Evolutionary conservation across 805 yeast genomes (phyloP), one percentile per base, ranked within the genome.

Genomic region (Candida xiaguanensis): DNA sequence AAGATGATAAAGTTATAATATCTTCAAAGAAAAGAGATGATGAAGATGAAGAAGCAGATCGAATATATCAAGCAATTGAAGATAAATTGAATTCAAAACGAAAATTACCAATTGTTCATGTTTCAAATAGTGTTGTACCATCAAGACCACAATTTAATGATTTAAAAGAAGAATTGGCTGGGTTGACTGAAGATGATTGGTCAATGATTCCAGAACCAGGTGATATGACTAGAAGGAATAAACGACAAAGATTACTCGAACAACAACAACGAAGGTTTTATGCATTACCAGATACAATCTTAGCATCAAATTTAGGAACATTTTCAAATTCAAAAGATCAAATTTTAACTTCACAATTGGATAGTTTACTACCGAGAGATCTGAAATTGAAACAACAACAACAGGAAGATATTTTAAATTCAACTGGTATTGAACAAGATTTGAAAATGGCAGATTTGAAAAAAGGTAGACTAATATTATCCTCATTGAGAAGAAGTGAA

Each of bases 121-220:
- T 8, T 13, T 12, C 35, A n/a, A 25, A 24, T 4, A 14, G 5
- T 13, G 13, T 31, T 7, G 9, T 5, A 6, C 5, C n/a, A 14
- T 8, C 17, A 2, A 19, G 16, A 7, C 37, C 40, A 3, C 78
- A 81, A 45, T 86, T 88, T 55, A 64, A 76, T 1, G 91, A 83
- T 52, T 64, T 84, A 43, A 89, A 90, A 52, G 62, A 80, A 19
- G 77, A 72, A 1, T 59, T 90, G 27, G 64, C 80, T 0, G 49
- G 58, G 0, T 76, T 91, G 0, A 67, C 85, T 3, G 75, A 67
- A 15, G 84, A 77, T 3, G 82, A 90, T 51, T 91, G 99, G 99
- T 70, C 74, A 4, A 72, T 67, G 44, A 53, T 91, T 3, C 98
- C 98, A 0, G 96, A 88, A 46, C 93, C 87, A 1, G 85, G 88